Base-by-base conservation (phyloP, 73 alveolate genomes). In the Loxodes magnus region DNA sequence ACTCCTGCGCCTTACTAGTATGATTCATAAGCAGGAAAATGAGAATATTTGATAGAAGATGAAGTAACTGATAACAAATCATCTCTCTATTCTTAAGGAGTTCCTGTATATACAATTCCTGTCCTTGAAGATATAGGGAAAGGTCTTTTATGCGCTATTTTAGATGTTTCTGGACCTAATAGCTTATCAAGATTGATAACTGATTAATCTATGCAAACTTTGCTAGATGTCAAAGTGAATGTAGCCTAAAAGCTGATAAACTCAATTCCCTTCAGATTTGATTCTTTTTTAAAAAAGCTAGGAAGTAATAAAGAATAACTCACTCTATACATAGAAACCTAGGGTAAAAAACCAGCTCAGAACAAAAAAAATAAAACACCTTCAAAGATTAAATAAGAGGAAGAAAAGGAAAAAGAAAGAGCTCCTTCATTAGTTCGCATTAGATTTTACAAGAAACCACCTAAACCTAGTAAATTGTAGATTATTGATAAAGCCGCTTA, bases 61-160 rank as follows among this genome's bases (percentile, higher is more conserved):
- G n/a, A n/a, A n/a, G n/a, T n/a, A n/a, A n/a, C n/a, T n/a, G n/a
- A n/a, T 10, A n/a, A n/a, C n/a, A n/a, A n/a, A n/a, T n/a, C n/a
- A n/a, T n/a, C n/a, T n/a, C 1, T 51, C n/a, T 31, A 51, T 12
- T 21, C 21, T 35, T 29, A 31, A 20, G 74, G 56, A 0, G 58
- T 68, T 12, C 91, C 91, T 15, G 43, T 55, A 1, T 71, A 54
- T 36, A 51, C 69, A 26, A 43, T 56, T 24, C 70, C 65, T 22
- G 53, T 73, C 35, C 56, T 56, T 36, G 83, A 79, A 64, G 84
- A 73, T 50, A 75, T 66, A 5, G 87, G 87, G 4, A 54, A 43
- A 29, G 72, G 83, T n/a, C 24, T 59, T 9, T 37, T 64, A 4
- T 42, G 57, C 2, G 56, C 84, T 16, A 41, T 64, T 1, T 67